These are phyloP conservation scores for Boletales sp. DNA, from an alignment of 768 basidiomycete species.

Conservation along the genomic window DNA sequence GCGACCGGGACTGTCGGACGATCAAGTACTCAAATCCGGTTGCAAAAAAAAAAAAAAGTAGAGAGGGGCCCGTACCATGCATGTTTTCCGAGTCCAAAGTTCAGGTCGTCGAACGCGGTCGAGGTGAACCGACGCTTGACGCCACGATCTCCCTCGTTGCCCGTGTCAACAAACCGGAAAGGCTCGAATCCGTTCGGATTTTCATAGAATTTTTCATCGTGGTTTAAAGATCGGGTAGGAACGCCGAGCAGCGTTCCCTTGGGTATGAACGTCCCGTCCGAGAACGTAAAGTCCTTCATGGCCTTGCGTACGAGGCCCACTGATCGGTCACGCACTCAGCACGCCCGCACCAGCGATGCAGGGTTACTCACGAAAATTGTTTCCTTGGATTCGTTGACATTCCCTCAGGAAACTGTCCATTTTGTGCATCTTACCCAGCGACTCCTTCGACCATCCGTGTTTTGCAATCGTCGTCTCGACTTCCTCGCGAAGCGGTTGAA, in stretches of 20 bases:
- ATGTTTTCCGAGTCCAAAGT: constrained; percentile 35
- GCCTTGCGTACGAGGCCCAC: constrained; percentile 32
- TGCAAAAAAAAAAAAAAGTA: no score
- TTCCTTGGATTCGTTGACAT: constrained; percentile 29
- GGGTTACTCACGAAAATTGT: constrained; percentile 19
- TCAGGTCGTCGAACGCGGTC: constrained; percentile 30
- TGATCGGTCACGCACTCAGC: neutral
- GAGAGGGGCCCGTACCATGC: constrained; percentile 22
- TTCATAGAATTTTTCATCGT: constrained; percentile 23
- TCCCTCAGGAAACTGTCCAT: constrained; percentile 42
- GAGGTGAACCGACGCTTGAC: constrained; percentile 34
- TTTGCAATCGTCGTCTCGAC: constrained; percentile 26
- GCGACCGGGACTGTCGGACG: constrained; percentile 21
- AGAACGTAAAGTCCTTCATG: constrained; percentile 32
- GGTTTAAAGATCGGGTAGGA: constrained; percentile 19
- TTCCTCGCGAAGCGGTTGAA: constrained; percentile 36
- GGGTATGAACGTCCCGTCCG: constrained; percentile 37
- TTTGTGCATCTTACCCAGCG: constrained; percentile 29
- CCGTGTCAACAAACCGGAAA: constrained; percentile 44
- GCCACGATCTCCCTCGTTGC: constrained; percentile 28
- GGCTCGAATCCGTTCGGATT: constrained; percentile 40
- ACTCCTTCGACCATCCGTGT: constrained; percentile 27
- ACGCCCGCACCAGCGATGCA: neutral
- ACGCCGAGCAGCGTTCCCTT: constrained; percentile 27
- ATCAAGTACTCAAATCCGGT: no score